Evolutionary conservation across 257 asterid genomes (phyloP).

Genomic region (Thymus quinquecostatus): DNA sequence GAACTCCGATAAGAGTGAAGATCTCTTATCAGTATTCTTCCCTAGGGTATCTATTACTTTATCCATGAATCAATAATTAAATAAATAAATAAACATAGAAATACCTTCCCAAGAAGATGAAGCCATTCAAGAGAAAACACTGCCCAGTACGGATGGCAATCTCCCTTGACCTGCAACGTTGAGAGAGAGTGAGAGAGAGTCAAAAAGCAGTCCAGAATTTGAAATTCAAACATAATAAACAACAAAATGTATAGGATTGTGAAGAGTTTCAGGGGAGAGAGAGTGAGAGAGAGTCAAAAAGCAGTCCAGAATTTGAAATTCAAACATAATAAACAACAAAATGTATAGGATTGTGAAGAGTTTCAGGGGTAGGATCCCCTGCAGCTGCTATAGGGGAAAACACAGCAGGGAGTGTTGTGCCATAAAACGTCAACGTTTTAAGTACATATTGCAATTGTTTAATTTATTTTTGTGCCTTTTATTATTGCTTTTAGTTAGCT

Average conservation of each 20-base stretch:
- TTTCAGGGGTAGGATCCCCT: too few species aligned
- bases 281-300: not conserved
- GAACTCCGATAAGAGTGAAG: too few species aligned
- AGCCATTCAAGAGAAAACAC: conserved; percentile 89
- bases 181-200: not conserved
- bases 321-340: not conserved
- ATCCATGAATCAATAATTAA: not conserved
- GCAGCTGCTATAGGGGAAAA: too few species aligned
- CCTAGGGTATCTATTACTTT: not conserved
- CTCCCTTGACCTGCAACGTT: conserved; percentile 70
- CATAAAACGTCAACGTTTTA: too few species aligned
- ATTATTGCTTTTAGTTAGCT: too few species aligned
- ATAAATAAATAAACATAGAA: not conserved
- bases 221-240: not conserved
- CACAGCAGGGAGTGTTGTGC: too few species aligned
- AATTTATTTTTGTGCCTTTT: too few species aligned
- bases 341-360: not conserved
- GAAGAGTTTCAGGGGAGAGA: not conserved
- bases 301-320: too few species aligned
- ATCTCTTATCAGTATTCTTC: too few species aligned
- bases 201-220: not conserved
- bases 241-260: not conserved
- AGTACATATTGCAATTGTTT: too few species aligned
- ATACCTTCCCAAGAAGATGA: conserved; percentile 75
- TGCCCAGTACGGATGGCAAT: conserved; percentile 90